Evolutionary conservation across 495 filamentous ascomycete species (phyloP).

Genomic region (Trichoderma virens): DNA sequence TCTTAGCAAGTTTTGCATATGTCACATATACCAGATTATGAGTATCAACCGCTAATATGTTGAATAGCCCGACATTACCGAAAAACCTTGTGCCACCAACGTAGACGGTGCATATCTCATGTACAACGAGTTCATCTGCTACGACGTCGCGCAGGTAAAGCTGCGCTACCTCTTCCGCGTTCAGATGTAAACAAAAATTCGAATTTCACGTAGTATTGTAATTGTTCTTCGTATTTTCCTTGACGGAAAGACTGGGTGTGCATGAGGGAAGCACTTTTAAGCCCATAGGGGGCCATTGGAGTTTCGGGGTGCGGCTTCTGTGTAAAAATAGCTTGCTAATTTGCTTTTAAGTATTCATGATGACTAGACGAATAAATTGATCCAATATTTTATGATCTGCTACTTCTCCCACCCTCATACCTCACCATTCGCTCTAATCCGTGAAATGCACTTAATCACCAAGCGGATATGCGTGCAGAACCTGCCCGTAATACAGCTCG

Average conservation of each 20-base stretch:
- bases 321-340: not conserved
- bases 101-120: conserved; percentile 28
- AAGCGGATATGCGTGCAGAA: conserved; percentile 35
- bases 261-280: not conserved
- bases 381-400: not conserved
- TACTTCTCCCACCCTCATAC: not conserved
- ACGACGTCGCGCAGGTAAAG: conserved; percentile 70
- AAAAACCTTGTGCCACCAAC: conserved; percentile 30
- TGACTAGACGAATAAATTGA: not conserved
- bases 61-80: conserved; percentile 40
- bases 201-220: not conserved
- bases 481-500: conserved; percentile 49
- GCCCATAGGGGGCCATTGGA: not conserved
- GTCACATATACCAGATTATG: too few relatives aligned
- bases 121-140: conserved; percentile 73
- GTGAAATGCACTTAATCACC: conserved; percentile 17
- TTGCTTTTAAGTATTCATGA: not conserved
- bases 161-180: conserved; percentile 71
- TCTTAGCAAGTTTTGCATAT: too few relatives aligned
- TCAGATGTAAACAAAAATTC: conserved; percentile 29
- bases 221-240: not conserved
- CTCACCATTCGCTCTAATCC: not conserved
- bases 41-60: too few relatives aligned
- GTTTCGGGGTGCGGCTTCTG: not conserved
- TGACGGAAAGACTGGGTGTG: not conserved